These are phyloP conservation scores for Pseudogymnoascus sp. DNA, from an alignment of 2,329 filamentous ascomycete genomes.

Conservation along the genomic window DNA sequence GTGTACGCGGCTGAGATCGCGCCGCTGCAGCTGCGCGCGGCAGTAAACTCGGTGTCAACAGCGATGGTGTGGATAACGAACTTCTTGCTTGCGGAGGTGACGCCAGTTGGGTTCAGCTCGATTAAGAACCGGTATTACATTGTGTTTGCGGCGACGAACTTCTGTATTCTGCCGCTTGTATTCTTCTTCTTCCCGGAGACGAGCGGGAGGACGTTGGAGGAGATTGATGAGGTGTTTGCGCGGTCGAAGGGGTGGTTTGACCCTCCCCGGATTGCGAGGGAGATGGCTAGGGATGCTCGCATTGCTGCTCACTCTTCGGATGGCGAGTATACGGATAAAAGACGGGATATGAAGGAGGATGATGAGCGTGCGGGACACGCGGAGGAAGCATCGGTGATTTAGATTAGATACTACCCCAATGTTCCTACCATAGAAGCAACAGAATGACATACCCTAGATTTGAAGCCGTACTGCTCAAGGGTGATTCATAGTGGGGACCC, in stretches of 20 bases:
- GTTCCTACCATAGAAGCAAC: too few species aligned
- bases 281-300: background rate
- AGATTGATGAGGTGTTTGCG: slow-evolving; percentile 38
- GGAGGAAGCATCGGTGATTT: background rate
- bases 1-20: slow-evolving; percentile 12
- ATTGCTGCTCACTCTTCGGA: background rate
- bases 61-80: slow-evolving; percentile 18
- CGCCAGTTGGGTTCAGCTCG: slow-evolving; percentile 23
- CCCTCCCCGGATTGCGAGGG: background rate
- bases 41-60: slow-evolving; percentile 41
- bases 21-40: slow-evolving; percentile 8
- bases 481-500: background rate
- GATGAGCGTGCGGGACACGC: background rate
- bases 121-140: slow-evolving; percentile 28
- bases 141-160: slow-evolving; percentile 22
- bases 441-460: background rate
- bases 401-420: background rate
- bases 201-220: slow-evolving; percentile 52
- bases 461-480: background rate
- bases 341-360: background rate
- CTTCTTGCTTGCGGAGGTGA: slow-evolving; percentile 14
- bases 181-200: slow-evolving; percentile 58
- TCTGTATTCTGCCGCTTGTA: slow-evolving; percentile 37
- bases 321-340: background rate
- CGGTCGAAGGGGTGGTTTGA: slow-evolving; percentile 25